Evolutionary conservation across 2,329 filamentous ascomycete species (phyloP).

Genomic region (Fusarium multiceps): DNA sequence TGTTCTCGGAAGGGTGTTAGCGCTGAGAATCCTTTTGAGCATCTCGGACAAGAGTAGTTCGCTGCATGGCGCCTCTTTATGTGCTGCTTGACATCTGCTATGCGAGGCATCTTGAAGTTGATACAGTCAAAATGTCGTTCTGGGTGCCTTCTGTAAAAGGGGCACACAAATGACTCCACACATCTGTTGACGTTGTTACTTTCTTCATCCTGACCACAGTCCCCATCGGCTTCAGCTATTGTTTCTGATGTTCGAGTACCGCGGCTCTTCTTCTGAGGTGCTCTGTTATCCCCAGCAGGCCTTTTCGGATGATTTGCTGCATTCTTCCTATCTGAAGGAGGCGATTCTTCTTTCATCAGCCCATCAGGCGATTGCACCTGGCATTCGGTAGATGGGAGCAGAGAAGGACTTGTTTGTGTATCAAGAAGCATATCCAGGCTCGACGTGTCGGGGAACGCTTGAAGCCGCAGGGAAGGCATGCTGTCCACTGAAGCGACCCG

Average conservation of each 20-base stretch:
- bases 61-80: not conserved
- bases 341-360: not conserved
- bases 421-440: not conserved
- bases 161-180: constrained; percentile 4
- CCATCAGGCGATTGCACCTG: not conserved
- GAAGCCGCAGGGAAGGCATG: not conserved
- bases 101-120: not conserved
- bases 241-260: not conserved
- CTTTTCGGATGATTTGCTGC: not conserved
- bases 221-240: not conserved
- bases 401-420: not conserved
- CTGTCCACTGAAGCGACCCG: not conserved
- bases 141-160: constrained; percentile 5
- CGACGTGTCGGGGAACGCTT: not conserved
- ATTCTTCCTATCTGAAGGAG: not conserved
- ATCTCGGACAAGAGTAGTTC: not conserved
- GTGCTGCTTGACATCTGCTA: constrained; percentile 6
- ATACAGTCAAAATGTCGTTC: constrained; percentile 2
- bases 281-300: not conserved
- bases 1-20: not conserved
- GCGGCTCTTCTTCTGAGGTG: constrained; percentile 4
- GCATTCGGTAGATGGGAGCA: not conserved
- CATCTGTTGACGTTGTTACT: not conserved
- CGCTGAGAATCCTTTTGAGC: not conserved
- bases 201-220: not conserved